A percentile compares a stretch with the other conserved stretches of the same genome.
phyloP scores from a whole-genome alignment of 805 yeast genomes.

The Wilhelminamyces savonicus region DNA sequence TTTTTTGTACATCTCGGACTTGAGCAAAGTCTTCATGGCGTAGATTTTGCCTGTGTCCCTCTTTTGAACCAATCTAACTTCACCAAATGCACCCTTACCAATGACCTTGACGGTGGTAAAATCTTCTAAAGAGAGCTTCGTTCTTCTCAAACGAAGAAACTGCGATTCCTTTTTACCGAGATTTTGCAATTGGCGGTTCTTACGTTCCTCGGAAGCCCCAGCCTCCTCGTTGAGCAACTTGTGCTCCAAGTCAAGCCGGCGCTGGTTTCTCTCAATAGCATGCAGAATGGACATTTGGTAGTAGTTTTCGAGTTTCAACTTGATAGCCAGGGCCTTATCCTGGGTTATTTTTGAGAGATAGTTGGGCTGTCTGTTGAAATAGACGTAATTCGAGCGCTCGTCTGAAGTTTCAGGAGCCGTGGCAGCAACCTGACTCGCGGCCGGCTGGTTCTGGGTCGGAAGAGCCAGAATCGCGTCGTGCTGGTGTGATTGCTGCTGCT shows the following conservation, averaged over 20 bases:
- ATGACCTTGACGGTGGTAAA: conserved; percentile 14
- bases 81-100: conserved; percentile 98
- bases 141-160: conserved; percentile 76
- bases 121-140: conserved; percentile 29
- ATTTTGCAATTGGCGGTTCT: conserved; percentile 71
- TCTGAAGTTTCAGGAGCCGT: no score
- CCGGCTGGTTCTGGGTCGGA: no score
- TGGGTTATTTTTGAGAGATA: conserved; percentile 65
- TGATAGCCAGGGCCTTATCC: conserved; percentile 79
- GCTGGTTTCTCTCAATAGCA: conserved; percentile 93
- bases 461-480: no score
- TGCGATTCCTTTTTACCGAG: conserved; percentile 87
- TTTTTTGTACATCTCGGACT: conserved; percentile 89
- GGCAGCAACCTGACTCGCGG: no score
- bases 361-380: conserved; percentile 81
- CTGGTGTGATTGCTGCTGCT: no score
- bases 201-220: conserved; percentile 69
- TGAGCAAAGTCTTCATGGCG: conserved; percentile 90
- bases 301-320: conserved; percentile 74
- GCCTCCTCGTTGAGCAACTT: conserved; percentile 62
- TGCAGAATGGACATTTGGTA: conserved; percentile 81
- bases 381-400: conserved; percentile 31
- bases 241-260: conserved; percentile 80
- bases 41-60: conserved; percentile 85
- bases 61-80: conserved; percentile 90